Evolutionary conservation across 2,329 filamentous ascomycete species (phyloP).

Genomic region (Arthrobotrys pseudoclavata): DNA sequence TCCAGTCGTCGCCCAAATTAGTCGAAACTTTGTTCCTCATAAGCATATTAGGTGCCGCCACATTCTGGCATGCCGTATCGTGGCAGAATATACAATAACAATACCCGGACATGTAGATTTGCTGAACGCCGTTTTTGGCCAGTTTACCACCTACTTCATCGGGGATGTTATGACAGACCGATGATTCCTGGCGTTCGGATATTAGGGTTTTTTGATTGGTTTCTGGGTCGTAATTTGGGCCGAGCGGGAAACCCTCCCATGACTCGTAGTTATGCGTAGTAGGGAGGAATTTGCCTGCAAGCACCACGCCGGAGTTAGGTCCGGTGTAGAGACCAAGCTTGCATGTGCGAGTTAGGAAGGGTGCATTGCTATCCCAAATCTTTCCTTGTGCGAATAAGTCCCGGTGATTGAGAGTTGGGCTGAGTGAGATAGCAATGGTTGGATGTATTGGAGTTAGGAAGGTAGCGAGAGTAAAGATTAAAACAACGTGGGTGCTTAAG

Average conservation of each 20-base stretch:
- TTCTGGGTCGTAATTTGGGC: background rate
- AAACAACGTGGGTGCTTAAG: background rate
- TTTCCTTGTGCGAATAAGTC: background rate
- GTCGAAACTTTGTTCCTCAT: background rate
- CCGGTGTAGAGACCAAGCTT: background rate
- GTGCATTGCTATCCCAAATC: background rate
- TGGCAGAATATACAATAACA: conserved; percentile 3
- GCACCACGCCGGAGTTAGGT: background rate
- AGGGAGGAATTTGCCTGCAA: background rate
- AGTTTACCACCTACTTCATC: background rate
- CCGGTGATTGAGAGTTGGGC: background rate
- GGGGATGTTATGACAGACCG: background rate
- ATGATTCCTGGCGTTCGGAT: background rate
- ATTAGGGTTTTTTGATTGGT: background rate
- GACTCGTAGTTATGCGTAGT: background rate
- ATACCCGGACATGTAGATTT: background rate
- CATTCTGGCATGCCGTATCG: background rate
- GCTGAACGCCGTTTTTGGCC: background rate
- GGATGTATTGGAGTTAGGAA: background rate
- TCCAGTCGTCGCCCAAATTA: background rate
- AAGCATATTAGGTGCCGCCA: background rate
- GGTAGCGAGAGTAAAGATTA: background rate
- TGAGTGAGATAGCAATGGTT: background rate
- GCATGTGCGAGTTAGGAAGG: background rate
- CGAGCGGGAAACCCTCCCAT: conserved; percentile 14